These are phyloP conservation scores for Citrus hindsii DNA, from an alignment of 345 rosid species.

Conservation along the genomic window DNA sequence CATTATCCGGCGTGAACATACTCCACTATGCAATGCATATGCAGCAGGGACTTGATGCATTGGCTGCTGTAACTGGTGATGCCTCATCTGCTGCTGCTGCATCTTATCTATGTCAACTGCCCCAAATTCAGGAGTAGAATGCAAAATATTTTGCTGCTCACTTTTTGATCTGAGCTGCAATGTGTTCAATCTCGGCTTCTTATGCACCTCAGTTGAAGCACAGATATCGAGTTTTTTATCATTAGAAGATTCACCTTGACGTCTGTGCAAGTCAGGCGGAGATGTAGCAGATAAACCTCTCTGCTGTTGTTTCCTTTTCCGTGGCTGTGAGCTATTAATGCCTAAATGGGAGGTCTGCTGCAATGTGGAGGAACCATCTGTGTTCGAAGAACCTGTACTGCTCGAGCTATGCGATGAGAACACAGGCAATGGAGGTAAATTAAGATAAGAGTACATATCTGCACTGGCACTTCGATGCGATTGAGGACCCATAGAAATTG, in stretches of 20 bases:
- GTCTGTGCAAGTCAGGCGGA: neutral
- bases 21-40: conserved; percentile 6
- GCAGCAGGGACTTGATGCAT: conserved; percentile 1
- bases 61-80: conserved; percentile 3
- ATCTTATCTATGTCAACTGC: conserved; percentile 10
- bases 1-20: conserved; percentile 18
- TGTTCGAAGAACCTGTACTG: neutral
- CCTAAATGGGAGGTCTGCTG: neutral
- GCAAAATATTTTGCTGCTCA: conserved; percentile 13
- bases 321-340: neutral
- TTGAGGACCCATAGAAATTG: neutral
- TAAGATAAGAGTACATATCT: neutral
- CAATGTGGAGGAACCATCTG: neutral
- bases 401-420: neutral
- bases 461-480: neutral
- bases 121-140: neutral
- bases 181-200: conserved; percentile 14
- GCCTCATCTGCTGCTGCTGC: conserved; percentile 13
- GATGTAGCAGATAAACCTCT: neutral
- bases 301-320: neutral
- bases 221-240: neutral
- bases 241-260: neutral
- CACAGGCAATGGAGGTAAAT: neutral
- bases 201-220: conserved; percentile 1
- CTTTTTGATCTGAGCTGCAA: neutral